phyloP scores from a whole-genome alignment of 2,329 filamentous ascomycete species.

The Fusarium sp. region DNA sequence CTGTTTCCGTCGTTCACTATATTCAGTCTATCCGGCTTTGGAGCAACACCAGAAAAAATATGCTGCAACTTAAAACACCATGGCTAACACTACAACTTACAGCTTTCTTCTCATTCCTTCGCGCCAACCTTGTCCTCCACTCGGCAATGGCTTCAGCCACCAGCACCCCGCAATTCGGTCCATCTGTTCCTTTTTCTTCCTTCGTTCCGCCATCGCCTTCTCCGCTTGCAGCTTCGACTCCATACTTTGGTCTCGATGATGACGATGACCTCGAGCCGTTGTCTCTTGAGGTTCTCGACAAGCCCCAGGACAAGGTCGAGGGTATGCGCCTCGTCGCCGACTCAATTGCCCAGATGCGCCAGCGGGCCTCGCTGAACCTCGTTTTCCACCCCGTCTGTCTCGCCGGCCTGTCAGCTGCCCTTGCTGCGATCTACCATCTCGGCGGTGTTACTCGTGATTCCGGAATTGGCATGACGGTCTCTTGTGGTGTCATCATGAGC shows the following conservation, averaged over 20 bases:
- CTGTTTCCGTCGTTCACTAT: conserved; percentile 4
- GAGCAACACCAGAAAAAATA: background rate
- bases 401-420: conserved; percentile 59
- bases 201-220: conserved; percentile 64
- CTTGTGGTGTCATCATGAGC: conserved; percentile 72
- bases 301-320: conserved; percentile 71
- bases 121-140: conserved; percentile 81
- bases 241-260: conserved; percentile 63
- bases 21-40: conserved; percentile 1
- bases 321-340: conserved; percentile 82
- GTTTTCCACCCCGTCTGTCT: conserved; percentile 72
- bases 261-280: conserved; percentile 69
- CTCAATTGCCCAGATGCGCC: conserved; percentile 85
- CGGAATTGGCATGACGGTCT: conserved; percentile 68
- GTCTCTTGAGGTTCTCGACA: conserved; percentile 69
- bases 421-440: conserved; percentile 62
- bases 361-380: conserved; percentile 73
- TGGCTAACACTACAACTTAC: conserved; percentile 41
- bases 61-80: conserved; percentile 19
- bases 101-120: conserved; percentile 88
- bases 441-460: conserved; percentile 64
- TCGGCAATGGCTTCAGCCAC: conserved; percentile 72
- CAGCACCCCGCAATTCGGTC: conserved; percentile 74
- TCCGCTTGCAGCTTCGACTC: conserved; percentile 72
- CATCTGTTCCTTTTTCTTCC: conserved; percentile 56